phyloP scores from a whole-genome alignment of 345 rosid genomes.

The Moricandia moricandioides region DNA sequence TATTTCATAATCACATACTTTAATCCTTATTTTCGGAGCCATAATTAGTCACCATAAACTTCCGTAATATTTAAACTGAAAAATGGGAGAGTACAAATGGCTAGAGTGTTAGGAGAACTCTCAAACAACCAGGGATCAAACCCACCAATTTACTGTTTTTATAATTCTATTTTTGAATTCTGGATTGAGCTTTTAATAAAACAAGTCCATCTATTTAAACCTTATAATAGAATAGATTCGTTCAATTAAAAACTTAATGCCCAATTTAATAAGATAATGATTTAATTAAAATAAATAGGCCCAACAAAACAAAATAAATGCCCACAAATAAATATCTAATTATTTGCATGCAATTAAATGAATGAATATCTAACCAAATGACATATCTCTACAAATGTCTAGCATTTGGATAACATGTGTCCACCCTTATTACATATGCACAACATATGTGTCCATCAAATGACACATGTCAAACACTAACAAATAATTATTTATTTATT shows the following conservation, averaged over 20 bases:
- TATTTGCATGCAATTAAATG: too few species aligned
- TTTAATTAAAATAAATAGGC: too few species aligned
- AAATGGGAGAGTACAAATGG: background rate
- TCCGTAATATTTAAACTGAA: background rate
- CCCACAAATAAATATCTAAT: too few species aligned
- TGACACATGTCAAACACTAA: background rate
- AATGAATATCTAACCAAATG: too few species aligned
- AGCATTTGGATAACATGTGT: background rate
- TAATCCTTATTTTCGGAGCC: background rate
- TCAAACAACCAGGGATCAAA: background rate
- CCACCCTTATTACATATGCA: background rate
- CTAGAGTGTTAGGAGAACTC: background rate
- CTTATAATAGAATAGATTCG: background rate
- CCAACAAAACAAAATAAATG: too few species aligned
- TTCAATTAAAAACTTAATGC: too few species aligned
- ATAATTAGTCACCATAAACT: background rate
- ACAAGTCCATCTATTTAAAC: background rate
- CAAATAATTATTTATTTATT: background rate
- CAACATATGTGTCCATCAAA: background rate
- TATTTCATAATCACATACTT: background rate
- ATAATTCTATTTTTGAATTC: background rate
- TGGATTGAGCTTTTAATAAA: background rate
- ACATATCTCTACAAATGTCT: too few species aligned
- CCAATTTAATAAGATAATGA: too few species aligned
- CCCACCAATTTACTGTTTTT: background rate